Evolutionary conservation across 345 rosid species (phyloP).

Genomic region (Camelina hispida): DNA sequence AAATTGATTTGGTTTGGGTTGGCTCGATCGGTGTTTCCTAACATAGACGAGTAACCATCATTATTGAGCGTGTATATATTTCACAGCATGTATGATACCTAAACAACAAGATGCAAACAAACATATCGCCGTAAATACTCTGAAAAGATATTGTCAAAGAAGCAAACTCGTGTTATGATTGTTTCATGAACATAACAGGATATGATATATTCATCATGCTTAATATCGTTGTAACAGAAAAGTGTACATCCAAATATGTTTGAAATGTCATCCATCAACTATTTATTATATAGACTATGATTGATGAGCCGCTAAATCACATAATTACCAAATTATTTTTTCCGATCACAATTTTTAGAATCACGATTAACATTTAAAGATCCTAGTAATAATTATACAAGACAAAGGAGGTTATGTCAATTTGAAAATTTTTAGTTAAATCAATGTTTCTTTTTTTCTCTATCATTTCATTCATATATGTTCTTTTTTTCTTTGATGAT

Average conservation of each 20-base stretch:
- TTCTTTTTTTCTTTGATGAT: neutral
- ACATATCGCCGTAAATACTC: constrained; percentile 37
- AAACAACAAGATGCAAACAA: constrained; percentile 45
- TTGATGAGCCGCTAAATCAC: neutral
- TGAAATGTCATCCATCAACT: constrained; percentile 19
- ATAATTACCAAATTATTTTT: neutral
- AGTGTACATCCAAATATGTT: neutral
- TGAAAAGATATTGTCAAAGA: constrained; percentile 13
- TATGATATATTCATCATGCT: constrained; percentile 7
- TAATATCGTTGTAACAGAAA: constrained; percentile 2
- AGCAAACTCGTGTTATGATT: constrained; percentile 25
- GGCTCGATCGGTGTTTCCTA: constrained; percentile 10
- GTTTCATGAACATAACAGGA: constrained; percentile 22
- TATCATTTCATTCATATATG: neutral
- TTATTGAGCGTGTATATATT: constrained; percentile 32
- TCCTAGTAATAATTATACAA: neutral
- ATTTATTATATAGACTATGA: neutral
- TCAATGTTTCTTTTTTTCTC: neutral
- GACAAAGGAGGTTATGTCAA: neutral
- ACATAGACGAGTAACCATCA: constrained; percentile 36
- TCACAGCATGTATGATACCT: constrained; percentile 26
- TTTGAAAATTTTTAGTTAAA: neutral
- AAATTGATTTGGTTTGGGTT: constrained; percentile 21
- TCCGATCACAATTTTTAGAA: neutral
- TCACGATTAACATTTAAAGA: neutral